These are phyloP conservation scores for Solanum dulcamara DNA, from an alignment of 257 asterid species.

Conservation along the genomic window DNA sequence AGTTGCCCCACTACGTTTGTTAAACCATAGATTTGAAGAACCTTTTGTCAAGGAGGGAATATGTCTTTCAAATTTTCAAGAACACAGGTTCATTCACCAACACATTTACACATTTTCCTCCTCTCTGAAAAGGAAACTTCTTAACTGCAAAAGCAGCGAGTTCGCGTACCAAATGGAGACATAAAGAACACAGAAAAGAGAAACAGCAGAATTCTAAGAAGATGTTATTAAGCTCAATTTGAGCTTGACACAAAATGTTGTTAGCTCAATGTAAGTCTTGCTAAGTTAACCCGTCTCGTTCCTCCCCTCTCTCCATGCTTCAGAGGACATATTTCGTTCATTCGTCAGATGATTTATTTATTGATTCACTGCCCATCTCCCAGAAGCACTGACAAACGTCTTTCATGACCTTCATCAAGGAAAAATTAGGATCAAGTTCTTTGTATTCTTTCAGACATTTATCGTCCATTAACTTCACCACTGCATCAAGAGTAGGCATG, in stretches of 20 bases:
- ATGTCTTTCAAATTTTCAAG: neutral
- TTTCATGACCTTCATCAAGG: neutral
- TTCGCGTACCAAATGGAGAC: neutral
- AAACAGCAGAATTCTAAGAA: neutral
- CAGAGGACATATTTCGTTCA: neutral
- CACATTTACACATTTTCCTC: neutral
- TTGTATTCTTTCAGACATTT: neutral
- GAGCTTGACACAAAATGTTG: neutral
- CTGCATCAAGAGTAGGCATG: neutral
- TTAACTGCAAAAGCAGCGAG: neutral
- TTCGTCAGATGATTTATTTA: neutral
- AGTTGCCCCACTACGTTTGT: no score
- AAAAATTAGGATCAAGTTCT: neutral
- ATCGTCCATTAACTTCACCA: slow-evolving; percentile 2
- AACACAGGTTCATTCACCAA: neutral
- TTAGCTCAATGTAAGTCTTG: neutral
- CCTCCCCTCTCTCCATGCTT: neutral
- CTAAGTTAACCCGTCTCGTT: neutral
- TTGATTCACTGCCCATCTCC: neutral
- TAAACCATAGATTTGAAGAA: neutral
- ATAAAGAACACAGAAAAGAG: neutral
- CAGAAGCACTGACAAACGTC: slow-evolving; percentile 2
- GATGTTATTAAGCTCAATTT: neutral
- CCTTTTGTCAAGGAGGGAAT: neutral
- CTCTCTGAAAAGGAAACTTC: neutral